Percentiles rank a stretch among this genome's conserved stretches.
These are phyloP conservation scores for Orbilia blumenaviensis DNA, from an alignment of 2,329 filamentous ascomycete species.

Conservation along the genomic window DNA sequence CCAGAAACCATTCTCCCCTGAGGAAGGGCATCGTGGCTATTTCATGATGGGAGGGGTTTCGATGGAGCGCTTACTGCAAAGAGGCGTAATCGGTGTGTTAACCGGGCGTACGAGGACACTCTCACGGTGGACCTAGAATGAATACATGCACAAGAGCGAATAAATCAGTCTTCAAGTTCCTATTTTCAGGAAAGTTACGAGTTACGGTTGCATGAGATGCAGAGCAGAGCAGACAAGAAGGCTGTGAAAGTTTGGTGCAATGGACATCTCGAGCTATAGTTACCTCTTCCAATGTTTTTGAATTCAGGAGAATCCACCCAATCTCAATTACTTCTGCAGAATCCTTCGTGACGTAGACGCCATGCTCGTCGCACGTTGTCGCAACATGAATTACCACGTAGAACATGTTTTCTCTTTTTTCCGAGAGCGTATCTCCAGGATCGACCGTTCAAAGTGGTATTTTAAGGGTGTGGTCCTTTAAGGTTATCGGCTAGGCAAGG, in stretches of 20 bases:
- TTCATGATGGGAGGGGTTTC: conserved; percentile 1
- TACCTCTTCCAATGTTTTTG: conserved; percentile 92
- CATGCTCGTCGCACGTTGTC: conserved; percentile 98
- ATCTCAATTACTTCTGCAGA: conserved; percentile 99
- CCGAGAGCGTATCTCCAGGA: conserved; percentile 62
- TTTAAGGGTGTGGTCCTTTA: conserved; percentile 14
- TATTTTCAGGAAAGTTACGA: conserved; percentile 49
- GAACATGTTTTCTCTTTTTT: conserved; percentile 77
- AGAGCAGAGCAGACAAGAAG: neutral
- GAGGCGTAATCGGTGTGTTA: conserved; percentile 97
- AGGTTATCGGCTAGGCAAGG: conserved; percentile 61
- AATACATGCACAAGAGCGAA: neutral
- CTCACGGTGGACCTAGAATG: conserved; percentile 82
- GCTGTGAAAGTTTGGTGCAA: neutral
- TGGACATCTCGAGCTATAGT: conserved; percentile 59
- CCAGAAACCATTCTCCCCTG: conserved; percentile 8
- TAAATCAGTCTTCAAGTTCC: conserved; percentile 54
- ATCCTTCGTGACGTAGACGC: conserved; percentile 98
- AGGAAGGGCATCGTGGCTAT: conserved; percentile 35
- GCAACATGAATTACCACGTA: conserved; percentile 99
- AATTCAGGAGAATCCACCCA: conserved; percentile 95
- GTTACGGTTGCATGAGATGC: conserved; percentile 38
- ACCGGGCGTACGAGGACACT: conserved; percentile 97
- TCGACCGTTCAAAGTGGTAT: conserved; percentile 60
- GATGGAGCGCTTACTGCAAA: conserved; percentile 83